Conservation (phyloP, 2,329 filamentous ascomycete species). For the Apiospora kogelbergensis region DNA sequence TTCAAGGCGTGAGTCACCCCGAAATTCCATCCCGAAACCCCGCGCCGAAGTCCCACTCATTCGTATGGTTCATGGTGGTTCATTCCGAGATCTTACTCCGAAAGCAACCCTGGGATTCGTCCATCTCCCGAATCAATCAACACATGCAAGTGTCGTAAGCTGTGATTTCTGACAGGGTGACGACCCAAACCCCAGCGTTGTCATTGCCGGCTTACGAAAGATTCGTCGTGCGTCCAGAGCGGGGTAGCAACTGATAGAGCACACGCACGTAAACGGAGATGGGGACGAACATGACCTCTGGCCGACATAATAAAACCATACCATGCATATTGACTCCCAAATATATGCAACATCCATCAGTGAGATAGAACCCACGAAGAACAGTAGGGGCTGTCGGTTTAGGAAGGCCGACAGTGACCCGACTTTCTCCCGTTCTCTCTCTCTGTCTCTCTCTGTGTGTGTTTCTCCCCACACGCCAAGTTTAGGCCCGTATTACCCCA, state of each 20-base stretch:
- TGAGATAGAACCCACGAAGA: not conserved
- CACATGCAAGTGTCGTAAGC: not conserved
- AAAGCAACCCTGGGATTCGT: not conserved
- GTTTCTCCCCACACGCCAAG: not conserved
- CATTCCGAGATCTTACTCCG: not conserved
- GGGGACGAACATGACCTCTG: not conserved
- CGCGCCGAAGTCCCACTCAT: not conserved
- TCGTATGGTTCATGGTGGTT: too few species aligned
- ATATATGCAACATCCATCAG: not conserved
- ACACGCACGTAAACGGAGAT: not conserved
- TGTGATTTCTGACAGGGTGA: not conserved
- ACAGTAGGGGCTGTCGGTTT: not conserved
- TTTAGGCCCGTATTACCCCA: slow-evolving; percentile 9
- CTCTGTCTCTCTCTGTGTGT: not conserved
- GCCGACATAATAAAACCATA: not conserved
- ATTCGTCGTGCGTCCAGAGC: not conserved
- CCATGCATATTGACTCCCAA: not conserved
- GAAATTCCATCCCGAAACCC: not conserved
- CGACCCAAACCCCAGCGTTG: not conserved
- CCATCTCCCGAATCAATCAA: not conserved
- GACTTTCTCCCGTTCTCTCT: not conserved
- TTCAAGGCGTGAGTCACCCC: slow-evolving; percentile 2
- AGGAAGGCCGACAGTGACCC: not conserved
- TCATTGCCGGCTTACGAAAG: not conserved
- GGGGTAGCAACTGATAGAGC: not conserved